A percentile compares a stretch with the other conserved stretches of the same genome.
These are phyloP conservation scores for Pythium volutum DNA, from an alignment of 352 stramenopile genomes.

Conservation along the genomic window DNA sequence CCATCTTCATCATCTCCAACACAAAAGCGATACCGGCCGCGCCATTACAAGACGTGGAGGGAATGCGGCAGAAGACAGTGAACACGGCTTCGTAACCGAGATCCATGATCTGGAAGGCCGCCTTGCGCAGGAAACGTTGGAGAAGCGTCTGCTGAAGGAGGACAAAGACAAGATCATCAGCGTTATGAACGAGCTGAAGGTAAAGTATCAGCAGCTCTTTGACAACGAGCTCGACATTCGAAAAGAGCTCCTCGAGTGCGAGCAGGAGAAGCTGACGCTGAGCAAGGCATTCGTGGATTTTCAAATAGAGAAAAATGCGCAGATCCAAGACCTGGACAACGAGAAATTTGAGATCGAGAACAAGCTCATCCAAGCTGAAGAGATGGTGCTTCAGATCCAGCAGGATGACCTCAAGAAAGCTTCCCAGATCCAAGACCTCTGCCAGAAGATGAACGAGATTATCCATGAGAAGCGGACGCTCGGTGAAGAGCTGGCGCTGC, in stretches of 20 bases:
- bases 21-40: background rate
- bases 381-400: conserved; percentile 64
- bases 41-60: background rate
- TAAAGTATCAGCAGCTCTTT: conserved; percentile 60
- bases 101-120: conserved; percentile 44
- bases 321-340: conserved; percentile 45
- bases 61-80: background rate
- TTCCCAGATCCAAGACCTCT: conserved; percentile 52
- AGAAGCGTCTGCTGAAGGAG: conserved; percentile 44
- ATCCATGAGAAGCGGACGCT: conserved; percentile 41
- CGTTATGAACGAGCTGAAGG: conserved; percentile 43
- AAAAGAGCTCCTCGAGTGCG: conserved; percentile 52
- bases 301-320: conserved; percentile 44
- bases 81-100: conserved; percentile 25
- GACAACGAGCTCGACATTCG: conserved; percentile 57
- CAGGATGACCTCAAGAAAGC: conserved; percentile 53
- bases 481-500: conserved; percentile 30
- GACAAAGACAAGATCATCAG: conserved; percentile 45
- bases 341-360: conserved; percentile 66
- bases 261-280: conserved; percentile 66
- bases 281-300: conserved; percentile 69
- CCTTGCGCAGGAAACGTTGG: conserved; percentile 33
- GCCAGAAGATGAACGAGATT: conserved; percentile 52
- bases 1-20: conserved; percentile 6
- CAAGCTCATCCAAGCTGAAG: conserved; percentile 56